Conservation (phyloP, 2,329 filamentous ascomycete genomes). For the Coniochaeta ligniaria region DNA sequence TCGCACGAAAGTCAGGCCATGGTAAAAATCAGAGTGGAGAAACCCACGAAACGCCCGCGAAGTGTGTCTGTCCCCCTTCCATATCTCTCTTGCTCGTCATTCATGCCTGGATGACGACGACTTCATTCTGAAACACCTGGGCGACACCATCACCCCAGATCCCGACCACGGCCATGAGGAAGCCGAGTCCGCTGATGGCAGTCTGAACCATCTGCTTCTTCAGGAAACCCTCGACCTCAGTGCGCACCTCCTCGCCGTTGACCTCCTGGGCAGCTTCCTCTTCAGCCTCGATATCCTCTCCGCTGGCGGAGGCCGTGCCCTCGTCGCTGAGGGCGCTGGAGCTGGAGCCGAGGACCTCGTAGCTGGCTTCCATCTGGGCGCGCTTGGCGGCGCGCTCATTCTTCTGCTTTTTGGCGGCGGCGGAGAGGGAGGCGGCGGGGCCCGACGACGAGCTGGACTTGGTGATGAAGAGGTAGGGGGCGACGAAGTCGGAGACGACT, state of each 20-base stretch:
- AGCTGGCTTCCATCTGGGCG: conserved; percentile 60
- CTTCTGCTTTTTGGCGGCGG: conserved; percentile 10
- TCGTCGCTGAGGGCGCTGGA: conserved; percentile 17
- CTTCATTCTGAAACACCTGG: not conserved
- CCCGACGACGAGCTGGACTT: conserved; percentile 5
- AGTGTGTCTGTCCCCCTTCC: not conserved
- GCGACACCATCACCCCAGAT: conserved; percentile 57
- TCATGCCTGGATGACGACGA: not conserved
- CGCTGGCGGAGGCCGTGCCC: conserved; percentile 27
- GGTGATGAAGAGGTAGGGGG: conserved; percentile 32
- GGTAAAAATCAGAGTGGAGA: not conserved
- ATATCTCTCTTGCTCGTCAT: not conserved
- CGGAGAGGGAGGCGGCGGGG: conserved; percentile 11
- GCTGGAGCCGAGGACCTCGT: conserved; percentile 50
- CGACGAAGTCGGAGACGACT: conserved; percentile 39
- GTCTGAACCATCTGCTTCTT: conserved; percentile 48
- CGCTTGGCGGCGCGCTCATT: conserved; percentile 16
- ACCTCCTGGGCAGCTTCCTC: conserved; percentile 38
- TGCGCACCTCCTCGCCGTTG: conserved; percentile 57
- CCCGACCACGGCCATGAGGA: conserved; percentile 55
- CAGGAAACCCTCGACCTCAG: conserved; percentile 46
- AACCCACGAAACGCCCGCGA: not conserved
- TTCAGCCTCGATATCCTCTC: conserved; percentile 35
- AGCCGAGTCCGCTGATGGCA: conserved; percentile 46
- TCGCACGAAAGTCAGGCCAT: not conserved